Evolutionary conservation across 345 rosid species (phyloP).

Genomic region (Cochlearia excelsa): DNA sequence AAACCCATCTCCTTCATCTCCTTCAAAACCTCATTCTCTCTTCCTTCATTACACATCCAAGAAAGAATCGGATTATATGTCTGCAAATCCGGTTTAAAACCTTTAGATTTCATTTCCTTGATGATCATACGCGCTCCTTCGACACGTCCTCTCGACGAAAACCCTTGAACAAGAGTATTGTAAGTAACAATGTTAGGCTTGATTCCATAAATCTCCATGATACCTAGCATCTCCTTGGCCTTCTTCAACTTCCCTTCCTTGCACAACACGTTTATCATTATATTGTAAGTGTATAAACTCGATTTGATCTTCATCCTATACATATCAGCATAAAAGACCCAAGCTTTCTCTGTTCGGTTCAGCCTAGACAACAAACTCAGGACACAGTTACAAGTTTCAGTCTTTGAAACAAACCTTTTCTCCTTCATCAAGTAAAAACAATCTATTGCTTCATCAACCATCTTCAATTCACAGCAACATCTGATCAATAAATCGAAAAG

Average conservation of each 20-base stretch:
- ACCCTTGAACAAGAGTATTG: constrained; percentile 78
- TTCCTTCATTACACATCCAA: constrained; percentile 79
- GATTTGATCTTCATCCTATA: constrained; percentile 76
- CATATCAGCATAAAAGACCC: constrained; percentile 97
- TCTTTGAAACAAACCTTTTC: constrained; percentile 60
- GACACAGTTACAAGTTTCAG: constrained; percentile 66
- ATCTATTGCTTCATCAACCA: constrained; percentile 55
- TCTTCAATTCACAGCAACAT: constrained; percentile 64
- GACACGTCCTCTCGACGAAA: constrained; percentile 57
- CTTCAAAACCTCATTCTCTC: constrained; percentile 47
- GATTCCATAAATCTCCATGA: constrained; percentile 65
- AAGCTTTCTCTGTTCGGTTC: constrained; percentile 52
- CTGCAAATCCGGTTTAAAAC: constrained; percentile 65
- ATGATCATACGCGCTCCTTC: constrained; percentile 68
- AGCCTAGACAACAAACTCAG: constrained; percentile 60
- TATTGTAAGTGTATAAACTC: constrained; percentile 63
- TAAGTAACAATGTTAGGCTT: constrained; percentile 72
- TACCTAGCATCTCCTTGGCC: constrained; percentile 57
- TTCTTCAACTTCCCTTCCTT: constrained; percentile 81
- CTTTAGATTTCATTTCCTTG: constrained; percentile 54
- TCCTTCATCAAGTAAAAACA: constrained; percentile 68
- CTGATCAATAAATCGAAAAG: constrained; percentile 58
- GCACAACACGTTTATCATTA: constrained; percentile 86
- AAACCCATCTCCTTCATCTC: constrained; percentile 64
- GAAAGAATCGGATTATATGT: constrained; percentile 69